phyloP scores from a whole-genome alignment of 2,329 filamentous ascomycete species.

The Aspergillus sp. region DNA sequence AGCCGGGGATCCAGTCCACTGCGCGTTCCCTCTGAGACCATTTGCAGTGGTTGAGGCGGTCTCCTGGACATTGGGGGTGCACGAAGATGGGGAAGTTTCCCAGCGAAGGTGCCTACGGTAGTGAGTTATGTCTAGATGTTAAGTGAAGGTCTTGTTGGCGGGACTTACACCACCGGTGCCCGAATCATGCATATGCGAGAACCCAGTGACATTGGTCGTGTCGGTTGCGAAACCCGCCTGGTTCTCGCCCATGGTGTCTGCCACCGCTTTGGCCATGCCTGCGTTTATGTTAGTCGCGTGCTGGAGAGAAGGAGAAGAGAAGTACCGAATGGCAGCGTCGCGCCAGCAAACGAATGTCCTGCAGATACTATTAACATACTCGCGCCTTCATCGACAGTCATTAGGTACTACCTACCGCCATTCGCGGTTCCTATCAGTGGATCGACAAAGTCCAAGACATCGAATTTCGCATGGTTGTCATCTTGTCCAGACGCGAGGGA shows the following conservation, averaged over 20 bases:
- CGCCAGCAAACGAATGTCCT: slow-evolving; percentile 59
- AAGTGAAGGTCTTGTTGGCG: not conserved
- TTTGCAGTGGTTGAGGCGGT: slow-evolving; percentile 61
- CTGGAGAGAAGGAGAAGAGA: not conserved
- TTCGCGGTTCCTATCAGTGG: slow-evolving; percentile 57
- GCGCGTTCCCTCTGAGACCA: slow-evolving; percentile 57
- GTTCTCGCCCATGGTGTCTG: slow-evolving; percentile 54
- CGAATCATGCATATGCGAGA: slow-evolving; percentile 53
- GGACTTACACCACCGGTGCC: slow-evolving; percentile 49
- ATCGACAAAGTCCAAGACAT: slow-evolving; percentile 46
- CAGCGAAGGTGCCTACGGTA: slow-evolving; percentile 44
- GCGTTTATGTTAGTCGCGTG: slow-evolving; percentile 5
- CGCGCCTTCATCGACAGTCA: not conserved
- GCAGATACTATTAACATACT: not conserved
- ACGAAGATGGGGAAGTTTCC: slow-evolving; percentile 74
- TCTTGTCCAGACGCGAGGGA: not conserved
- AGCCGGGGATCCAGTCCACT: slow-evolving; percentile 49
- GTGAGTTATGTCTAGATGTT: slow-evolving; percentile 1
- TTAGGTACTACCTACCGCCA: slow-evolving; percentile 34
- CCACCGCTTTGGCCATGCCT: slow-evolving; percentile 57
- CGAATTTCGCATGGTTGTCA: slow-evolving; percentile 10
- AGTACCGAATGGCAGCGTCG: slow-evolving; percentile 53
- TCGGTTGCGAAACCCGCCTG: slow-evolving; percentile 59
- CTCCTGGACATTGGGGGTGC: slow-evolving; percentile 59
- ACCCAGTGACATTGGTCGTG: slow-evolving; percentile 51